Evolutionary conservation across 192 early-diverging fungal species (phyloP).

Genomic region (Phlyctochytrium arcticum): DNA sequence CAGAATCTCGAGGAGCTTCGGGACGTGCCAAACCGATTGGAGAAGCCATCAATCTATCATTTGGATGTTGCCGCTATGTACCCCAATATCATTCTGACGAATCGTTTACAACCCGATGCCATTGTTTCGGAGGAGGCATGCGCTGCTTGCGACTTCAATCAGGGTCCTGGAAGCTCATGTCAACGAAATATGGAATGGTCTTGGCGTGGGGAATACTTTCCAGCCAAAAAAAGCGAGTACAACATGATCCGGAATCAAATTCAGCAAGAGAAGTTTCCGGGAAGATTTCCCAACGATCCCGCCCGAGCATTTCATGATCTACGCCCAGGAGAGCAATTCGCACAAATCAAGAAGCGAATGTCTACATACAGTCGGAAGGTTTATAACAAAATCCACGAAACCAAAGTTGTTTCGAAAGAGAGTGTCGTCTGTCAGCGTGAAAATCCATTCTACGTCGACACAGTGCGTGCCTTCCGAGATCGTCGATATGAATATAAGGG

Average conservation of each 20-base stretch:
- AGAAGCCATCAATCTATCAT: constrained; percentile 90
- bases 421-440: constrained; percentile 96
- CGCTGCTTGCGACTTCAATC: constrained; percentile 90
- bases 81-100: constrained; percentile 98
- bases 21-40: constrained; percentile 72
- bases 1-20: constrained; percentile 64
- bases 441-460: constrained; percentile 97
- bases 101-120: constrained; percentile 95
- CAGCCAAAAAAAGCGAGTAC: constrained; percentile 82
- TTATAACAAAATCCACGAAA: constrained; percentile 79
- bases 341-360: constrained; percentile 72
- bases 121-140: constrained; percentile 86
- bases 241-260: constrained; percentile 89
- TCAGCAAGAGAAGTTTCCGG: constrained; percentile 74
- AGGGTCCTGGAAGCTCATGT: constrained; percentile 75
- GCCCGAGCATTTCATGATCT: constrained; percentile 66
- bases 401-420: constrained; percentile 75
- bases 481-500: constrained; percentile 98
- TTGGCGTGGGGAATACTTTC: constrained; percentile 96
- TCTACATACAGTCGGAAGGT: constrained; percentile 84
- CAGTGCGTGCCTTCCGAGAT: constrained; percentile 94
- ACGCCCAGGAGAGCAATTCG: constrained; percentile 59
- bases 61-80: constrained; percentile 99
- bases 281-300: constrained; percentile 40
- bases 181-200: constrained; percentile 94